phyloP scores from a whole-genome alignment of 495 filamentous ascomycete species.

The Hypoxylon perforatum region DNA sequence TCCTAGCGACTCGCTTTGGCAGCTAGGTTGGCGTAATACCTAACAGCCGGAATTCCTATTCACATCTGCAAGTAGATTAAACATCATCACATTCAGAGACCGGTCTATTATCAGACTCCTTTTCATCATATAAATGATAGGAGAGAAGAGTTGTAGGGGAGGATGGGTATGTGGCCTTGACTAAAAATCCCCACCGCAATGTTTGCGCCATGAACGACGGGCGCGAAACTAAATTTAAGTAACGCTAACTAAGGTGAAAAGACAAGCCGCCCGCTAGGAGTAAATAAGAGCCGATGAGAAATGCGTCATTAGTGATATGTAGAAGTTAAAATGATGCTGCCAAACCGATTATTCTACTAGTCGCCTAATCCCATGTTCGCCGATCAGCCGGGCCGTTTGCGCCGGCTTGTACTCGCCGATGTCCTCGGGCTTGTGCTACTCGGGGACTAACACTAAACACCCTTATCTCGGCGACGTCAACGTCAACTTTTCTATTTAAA shows the following conservation, averaged over 20 bases:
- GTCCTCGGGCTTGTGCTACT: constrained; percentile 9
- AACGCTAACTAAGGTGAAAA: not conserved
- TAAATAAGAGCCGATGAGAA: too few relatives aligned
- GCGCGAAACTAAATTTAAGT: not conserved
- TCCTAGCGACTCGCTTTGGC: too few relatives aligned
- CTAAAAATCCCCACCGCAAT: not conserved
- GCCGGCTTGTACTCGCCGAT: constrained; percentile 24
- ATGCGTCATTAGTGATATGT: too few relatives aligned
- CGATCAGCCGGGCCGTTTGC: constrained; percentile 14
- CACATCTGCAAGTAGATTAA: too few relatives aligned
- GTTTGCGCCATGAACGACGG: not conserved
- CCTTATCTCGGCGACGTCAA: constrained; percentile 14
- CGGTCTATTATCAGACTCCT: not conserved
- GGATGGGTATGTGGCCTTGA: not conserved
- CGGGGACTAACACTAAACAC: constrained; percentile 11
- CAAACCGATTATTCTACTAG: not conserved
- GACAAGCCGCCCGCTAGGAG: not conserved
- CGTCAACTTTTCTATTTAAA: constrained; percentile 4
- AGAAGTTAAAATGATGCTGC: too few relatives aligned
- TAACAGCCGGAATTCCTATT: too few relatives aligned
- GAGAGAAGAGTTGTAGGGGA: not conserved
- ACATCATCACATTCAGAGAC: too few relatives aligned
- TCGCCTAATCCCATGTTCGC: constrained; percentile 16
- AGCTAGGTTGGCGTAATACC: too few relatives aligned
- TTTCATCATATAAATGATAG: not conserved